phyloP scores from a whole-genome alignment of 345 rosid genomes.

The Populus pruinosa region DNA sequence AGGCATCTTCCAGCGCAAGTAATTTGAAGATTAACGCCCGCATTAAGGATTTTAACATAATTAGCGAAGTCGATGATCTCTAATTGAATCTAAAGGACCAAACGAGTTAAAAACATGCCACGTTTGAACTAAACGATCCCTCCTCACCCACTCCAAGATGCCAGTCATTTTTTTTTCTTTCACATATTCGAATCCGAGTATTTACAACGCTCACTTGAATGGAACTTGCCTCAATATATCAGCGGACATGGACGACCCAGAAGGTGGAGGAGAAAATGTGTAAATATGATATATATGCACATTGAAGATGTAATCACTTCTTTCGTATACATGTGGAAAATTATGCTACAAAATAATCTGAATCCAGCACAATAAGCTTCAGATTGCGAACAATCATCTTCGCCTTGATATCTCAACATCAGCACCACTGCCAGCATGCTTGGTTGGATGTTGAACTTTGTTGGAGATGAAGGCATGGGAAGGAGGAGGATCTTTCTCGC shows the following conservation, averaged over 20 bases:
- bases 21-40: not conserved
- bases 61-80: not conserved
- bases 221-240: constrained; percentile 13
- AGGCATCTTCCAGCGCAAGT: not conserved
- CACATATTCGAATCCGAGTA: constrained; percentile 14
- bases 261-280: not conserved
- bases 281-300: constrained; percentile 22
- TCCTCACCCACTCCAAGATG: not conserved
- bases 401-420: constrained; percentile 27
- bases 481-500: constrained; percentile 36
- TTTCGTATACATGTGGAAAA: constrained; percentile 4
- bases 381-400: constrained; percentile 22
- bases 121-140: not conserved
- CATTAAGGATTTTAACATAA: not conserved
- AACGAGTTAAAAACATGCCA: not conserved
- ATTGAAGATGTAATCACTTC: constrained; percentile 15
- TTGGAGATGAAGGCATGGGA: constrained; percentile 8
- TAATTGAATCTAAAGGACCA: not conserved
- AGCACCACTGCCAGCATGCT: not conserved
- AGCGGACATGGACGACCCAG: not conserved
- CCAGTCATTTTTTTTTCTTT: not conserved
- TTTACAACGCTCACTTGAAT: constrained; percentile 28
- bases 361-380: constrained; percentile 8
- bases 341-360: constrained; percentile 19
- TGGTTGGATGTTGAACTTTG: constrained; percentile 18